Evolutionary conservation across 148 eudicot genomes (phyloP).

Genomic region (Tetragonia tetragonoides): DNA sequence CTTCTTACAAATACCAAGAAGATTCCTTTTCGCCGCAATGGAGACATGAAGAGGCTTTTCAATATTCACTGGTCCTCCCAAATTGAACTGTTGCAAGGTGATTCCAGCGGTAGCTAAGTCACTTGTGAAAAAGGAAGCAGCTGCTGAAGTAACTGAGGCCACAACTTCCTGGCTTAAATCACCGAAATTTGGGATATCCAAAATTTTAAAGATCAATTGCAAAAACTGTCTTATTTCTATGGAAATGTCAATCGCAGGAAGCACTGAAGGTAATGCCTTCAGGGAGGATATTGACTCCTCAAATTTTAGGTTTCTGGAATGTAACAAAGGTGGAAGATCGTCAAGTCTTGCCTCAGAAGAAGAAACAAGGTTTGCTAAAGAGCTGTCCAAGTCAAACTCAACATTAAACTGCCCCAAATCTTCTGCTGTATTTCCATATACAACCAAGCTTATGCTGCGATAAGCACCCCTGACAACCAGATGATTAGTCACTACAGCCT

Average conservation of each 20-base stretch:
- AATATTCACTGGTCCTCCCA: slow-evolving; percentile 30
- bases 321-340: slow-evolving; percentile 83
- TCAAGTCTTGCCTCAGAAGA: slow-evolving; percentile 76
- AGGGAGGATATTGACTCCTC: slow-evolving; percentile 61
- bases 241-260: slow-evolving; percentile 53
- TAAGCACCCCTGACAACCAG: slow-evolving; percentile 96
- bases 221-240: slow-evolving; percentile 58
- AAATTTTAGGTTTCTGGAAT: slow-evolving; percentile 39
- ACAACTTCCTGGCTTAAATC: slow-evolving; percentile 43
- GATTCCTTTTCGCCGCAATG: slow-evolving; percentile 53
- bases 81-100: slow-evolving; percentile 36
- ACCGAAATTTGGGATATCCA: slow-evolving; percentile 45
- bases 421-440: slow-evolving; percentile 96
- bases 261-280: slow-evolving; percentile 51
- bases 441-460: slow-evolving; percentile 93
- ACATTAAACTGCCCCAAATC: slow-evolving; percentile 95
- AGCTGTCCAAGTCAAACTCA: slow-evolving; percentile 87
- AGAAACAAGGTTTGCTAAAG: slow-evolving; percentile 70
- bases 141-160: slow-evolving; percentile 49
- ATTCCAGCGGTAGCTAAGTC: slow-evolving; percentile 40
- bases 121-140: slow-evolving; percentile 54
- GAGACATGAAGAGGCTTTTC: slow-evolving; percentile 42
- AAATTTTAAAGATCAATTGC: slow-evolving; percentile 55
- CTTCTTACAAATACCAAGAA: slow-evolving; percentile 47
- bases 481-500: slow-evolving; percentile 97